Conservation (phyloP, 1,139 yeast genomes). For the Yamadazyma mexicana region DNA sequence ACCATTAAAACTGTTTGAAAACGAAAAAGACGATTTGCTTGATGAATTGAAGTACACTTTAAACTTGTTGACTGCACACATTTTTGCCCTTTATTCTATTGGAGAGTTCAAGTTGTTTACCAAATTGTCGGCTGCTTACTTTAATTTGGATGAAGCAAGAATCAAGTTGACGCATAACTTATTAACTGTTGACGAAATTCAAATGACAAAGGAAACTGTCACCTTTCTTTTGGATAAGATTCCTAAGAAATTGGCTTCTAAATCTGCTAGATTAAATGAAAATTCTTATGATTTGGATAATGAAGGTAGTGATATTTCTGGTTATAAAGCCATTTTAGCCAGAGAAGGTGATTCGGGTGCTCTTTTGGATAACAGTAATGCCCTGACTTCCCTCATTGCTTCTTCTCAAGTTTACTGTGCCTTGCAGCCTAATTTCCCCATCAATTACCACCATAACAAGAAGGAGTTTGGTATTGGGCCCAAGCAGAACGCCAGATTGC, state of each 20-base stretch:
- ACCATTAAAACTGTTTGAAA: constrained; percentile 41
- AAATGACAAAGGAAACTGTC: constrained; percentile 57
- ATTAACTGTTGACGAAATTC: constrained; percentile 59
- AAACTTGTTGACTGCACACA: constrained; percentile 58
- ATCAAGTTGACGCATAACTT: constrained; percentile 56
- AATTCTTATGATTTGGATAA: constrained; percentile 43
- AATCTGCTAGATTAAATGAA: constrained; percentile 41
- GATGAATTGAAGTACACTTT: constrained; percentile 61
- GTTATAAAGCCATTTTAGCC: constrained; percentile 70
- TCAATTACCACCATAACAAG: constrained; percentile 38
- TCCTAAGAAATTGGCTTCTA: constrained; percentile 63
- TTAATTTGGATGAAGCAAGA: constrained; percentile 64
- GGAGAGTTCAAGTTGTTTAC: constrained; percentile 65
- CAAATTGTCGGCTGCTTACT: constrained; percentile 53
- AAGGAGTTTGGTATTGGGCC: constrained; percentile 43
- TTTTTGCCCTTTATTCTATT: constrained; percentile 68
- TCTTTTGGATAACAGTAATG: constrained; percentile 45
- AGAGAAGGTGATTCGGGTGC: constrained; percentile 66
- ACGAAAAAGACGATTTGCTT: constrained; percentile 38
- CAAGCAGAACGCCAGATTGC: constrained; percentile 44
- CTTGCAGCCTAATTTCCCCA: constrained; percentile 71
- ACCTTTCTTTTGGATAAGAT: constrained; percentile 63
- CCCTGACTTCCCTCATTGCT: constrained; percentile 61
- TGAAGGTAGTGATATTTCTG: constrained; percentile 62
- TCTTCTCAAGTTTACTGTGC: constrained; percentile 71